These are phyloP conservation scores for Novymonas esmeraldas DNA, from an alignment of 208 protist species.

Conservation along the genomic window DNA sequence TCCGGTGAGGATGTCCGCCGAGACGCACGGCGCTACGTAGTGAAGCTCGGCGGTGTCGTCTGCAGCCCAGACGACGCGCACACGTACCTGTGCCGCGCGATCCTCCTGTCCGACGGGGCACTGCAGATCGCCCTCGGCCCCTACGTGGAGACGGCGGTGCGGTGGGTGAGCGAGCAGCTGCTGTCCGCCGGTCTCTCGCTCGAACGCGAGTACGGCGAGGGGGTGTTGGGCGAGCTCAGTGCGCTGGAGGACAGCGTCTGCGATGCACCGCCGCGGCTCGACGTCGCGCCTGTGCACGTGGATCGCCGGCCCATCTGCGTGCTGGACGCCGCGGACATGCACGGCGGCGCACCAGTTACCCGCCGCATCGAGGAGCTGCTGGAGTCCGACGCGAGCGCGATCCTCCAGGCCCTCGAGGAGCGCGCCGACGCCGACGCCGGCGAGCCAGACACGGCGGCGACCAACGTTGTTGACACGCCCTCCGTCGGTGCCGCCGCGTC, in stretches of 20 bases:
- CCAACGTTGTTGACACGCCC: not conserved
- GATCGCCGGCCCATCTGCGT: conserved; percentile 20
- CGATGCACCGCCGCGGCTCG: conserved; percentile 19
- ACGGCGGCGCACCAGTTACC: not conserved
- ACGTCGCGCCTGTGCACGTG: conserved; percentile 10
- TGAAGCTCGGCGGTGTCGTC: conserved; percentile 35
- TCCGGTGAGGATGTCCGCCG: conserved; percentile 37
- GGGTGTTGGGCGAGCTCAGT: conserved; percentile 26
- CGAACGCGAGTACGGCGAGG: conserved; percentile 36
- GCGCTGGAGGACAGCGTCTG: conserved; percentile 12
- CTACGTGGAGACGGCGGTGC: conserved; percentile 39
- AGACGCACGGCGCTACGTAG: conserved; percentile 38
- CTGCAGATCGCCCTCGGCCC: conserved; percentile 44
- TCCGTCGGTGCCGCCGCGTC: not conserved
- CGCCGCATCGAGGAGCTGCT: conserved; percentile 15
- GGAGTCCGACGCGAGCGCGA: conserved; percentile 19
- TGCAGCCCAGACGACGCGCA: conserved; percentile 58
- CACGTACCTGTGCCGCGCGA: conserved; percentile 42
- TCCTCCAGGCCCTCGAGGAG: conserved; percentile 20
- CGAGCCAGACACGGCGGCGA: too few relatives aligned
- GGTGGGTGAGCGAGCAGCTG: conserved; percentile 47
- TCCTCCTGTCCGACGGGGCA: conserved; percentile 30
- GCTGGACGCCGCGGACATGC: conserved; percentile 19
- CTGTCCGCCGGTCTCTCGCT: conserved; percentile 40
- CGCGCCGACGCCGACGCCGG: too few relatives aligned